A percentile compares a stretch with the other conserved stretches of the same genome.
Conservation (phyloP, 345 rosid species). For the Conringia planisiliqua region DNA sequence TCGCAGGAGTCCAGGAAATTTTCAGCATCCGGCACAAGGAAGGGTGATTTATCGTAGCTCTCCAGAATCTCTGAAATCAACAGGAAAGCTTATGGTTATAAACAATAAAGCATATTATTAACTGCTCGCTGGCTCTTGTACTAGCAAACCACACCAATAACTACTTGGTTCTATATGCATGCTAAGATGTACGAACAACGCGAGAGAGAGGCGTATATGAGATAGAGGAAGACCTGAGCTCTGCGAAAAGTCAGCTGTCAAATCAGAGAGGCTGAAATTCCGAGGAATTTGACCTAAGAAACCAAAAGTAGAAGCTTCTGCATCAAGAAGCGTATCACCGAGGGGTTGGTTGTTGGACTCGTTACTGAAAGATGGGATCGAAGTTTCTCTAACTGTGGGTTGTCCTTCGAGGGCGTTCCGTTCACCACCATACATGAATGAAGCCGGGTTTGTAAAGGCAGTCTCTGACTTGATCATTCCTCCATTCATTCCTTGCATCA, state of each 20-base stretch:
- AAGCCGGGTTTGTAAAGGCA: conserved; percentile 60
- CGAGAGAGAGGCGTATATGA: neutral
- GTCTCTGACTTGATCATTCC: conserved; percentile 77
- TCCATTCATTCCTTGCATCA: conserved; percentile 82
- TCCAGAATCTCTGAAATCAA: conserved; percentile 69
- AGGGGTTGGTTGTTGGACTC: conserved; percentile 75
- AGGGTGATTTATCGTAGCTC: conserved; percentile 82
- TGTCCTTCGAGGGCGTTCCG: conserved; percentile 64
- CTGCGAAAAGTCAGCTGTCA: conserved; percentile 82
- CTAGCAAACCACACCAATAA: neutral
- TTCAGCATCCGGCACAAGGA: conserved; percentile 50
- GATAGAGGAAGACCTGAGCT: conserved; percentile 67
- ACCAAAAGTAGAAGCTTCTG: conserved; percentile 72
- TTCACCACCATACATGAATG: conserved; percentile 70
- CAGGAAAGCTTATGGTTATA: conserved; percentile 12
- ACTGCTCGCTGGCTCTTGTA: neutral
- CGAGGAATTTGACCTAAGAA: conserved; percentile 75
- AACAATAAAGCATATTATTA: neutral
- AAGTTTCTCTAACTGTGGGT: conserved; percentile 59
- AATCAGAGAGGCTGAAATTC: conserved; percentile 89
- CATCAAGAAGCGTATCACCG: conserved; percentile 65
- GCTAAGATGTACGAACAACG: neutral
- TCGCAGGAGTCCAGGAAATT: conserved; percentile 58
- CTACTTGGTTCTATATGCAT: neutral
- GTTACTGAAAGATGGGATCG: conserved; percentile 68